Conservation (phyloP, 441 rosid species). For the Populus hybrid region DNA sequence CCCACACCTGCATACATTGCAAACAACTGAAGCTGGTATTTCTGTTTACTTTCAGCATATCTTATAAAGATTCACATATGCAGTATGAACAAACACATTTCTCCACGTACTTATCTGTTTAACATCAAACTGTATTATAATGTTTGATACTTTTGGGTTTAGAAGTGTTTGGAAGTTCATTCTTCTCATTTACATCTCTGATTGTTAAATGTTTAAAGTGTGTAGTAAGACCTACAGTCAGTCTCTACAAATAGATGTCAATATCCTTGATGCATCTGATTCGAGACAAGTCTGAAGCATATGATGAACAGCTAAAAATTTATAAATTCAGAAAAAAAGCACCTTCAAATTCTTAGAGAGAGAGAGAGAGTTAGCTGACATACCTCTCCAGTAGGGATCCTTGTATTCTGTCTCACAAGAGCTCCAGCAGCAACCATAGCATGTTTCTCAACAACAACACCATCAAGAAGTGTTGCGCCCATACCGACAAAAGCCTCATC, state of each 20-base stretch:
- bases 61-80: background rate
- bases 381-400: conserved; percentile 89
- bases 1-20: conserved; percentile 72
- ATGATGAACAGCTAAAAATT: background rate
- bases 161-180: background rate
- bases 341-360: background rate
- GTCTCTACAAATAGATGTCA: background rate
- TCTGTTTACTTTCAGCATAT: background rate
- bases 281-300: background rate
- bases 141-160: background rate
- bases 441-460: conserved; percentile 81
- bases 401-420: conserved; percentile 84
- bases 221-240: background rate
- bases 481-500: conserved; percentile 90
- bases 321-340: background rate
- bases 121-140: background rate
- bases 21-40: background rate
- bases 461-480: conserved; percentile 93
- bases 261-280: background rate
- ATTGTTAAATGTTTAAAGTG: background rate
- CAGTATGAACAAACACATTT: background rate
- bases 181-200: background rate
- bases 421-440: conserved; percentile 97
- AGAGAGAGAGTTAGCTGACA: background rate
- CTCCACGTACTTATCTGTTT: background rate